phyloP scores from a whole-genome alignment of 164 flowering plant species.

The Stephania japonica region DNA sequence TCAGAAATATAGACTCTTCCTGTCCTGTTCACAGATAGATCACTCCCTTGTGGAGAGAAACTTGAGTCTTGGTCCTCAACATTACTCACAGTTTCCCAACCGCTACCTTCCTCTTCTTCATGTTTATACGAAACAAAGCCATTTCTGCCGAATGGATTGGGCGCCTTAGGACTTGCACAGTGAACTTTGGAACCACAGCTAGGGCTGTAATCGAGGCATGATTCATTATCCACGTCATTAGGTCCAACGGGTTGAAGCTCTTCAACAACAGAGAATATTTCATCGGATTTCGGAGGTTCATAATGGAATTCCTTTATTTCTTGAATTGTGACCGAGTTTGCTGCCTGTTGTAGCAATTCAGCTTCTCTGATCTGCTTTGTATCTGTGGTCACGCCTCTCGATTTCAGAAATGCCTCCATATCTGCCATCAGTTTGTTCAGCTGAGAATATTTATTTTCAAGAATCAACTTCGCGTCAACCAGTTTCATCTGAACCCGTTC shows the following conservation, averaged over 20 bases:
- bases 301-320: conserved; percentile 29
- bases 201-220: conserved; percentile 53
- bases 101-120: conserved; percentile 80
- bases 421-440: conserved; percentile 56
- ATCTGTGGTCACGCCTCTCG: conserved; percentile 16
- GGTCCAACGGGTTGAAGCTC: conserved; percentile 23
- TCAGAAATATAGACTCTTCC: conserved; percentile 45
- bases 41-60: conserved; percentile 71
- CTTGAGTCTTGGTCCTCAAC: conserved; percentile 80
- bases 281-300: conserved; percentile 31
- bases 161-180: conserved; percentile 58
- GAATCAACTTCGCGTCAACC: conserved; percentile 57
- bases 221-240: conserved; percentile 46
- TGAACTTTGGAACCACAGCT: conserved; percentile 57
- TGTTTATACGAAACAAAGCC: conserved; percentile 31
- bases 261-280: conserved; percentile 27
- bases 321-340: conserved; percentile 22
- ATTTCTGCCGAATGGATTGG: conserved; percentile 26
- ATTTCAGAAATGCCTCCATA: conserved; percentile 44
- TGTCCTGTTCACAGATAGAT: conserved; percentile 56
- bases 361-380: conserved; percentile 24
- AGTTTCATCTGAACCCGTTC: conserved; percentile 80
- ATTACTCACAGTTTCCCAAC: conserved; percentile 96
- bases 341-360: conserved; percentile 22
- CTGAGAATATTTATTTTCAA: conserved; percentile 68